These are phyloP conservation scores for Neonectria neomacrospora DNA, from an alignment of 2,329 filamentous ascomycete genomes.

Conservation along the genomic window DNA sequence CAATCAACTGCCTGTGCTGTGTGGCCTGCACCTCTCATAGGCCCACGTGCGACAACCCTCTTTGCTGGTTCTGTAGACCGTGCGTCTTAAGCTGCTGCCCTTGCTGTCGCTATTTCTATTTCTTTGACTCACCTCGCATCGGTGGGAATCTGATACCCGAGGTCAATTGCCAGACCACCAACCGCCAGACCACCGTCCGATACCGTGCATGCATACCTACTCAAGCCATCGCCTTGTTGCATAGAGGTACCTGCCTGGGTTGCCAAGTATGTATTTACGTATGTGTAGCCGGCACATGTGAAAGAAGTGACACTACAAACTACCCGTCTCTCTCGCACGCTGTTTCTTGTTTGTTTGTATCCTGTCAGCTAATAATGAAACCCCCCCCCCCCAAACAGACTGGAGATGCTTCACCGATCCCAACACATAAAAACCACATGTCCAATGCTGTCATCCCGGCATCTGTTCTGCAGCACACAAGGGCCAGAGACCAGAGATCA, in stretches of 20 bases:
- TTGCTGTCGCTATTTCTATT: constrained; percentile 23
- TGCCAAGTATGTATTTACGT: not conserved
- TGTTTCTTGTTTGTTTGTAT: constrained; percentile 1
- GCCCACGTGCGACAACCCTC: constrained; percentile 12
- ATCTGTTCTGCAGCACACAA: not conserved
- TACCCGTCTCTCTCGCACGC: not conserved
- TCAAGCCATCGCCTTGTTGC: not conserved
- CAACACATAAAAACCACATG: not conserved
- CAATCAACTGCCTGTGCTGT: constrained; percentile 20
- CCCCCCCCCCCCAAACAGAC: constrained; percentile 8
- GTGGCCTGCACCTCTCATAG: constrained; percentile 34
- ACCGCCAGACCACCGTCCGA: constrained; percentile 15
- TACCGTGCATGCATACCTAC: constrained; percentile 20
- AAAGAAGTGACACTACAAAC: constrained; percentile 21
- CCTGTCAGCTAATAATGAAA: not conserved
- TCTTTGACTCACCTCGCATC: constrained; percentile 11
- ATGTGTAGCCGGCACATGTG: constrained; percentile 7
- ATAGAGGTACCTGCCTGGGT: not conserved
- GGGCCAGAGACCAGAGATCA: not conserved
- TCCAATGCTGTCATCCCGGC: not conserved
- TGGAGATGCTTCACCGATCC: constrained; percentile 17
- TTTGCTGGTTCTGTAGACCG: not conserved
- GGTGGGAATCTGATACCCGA: not conserved
- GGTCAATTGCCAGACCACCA: constrained; percentile 3
- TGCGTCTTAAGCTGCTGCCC: constrained; percentile 9